Conservation (phyloP, 495 filamentous ascomycete species). For the Hypoxylon rickii region DNA sequence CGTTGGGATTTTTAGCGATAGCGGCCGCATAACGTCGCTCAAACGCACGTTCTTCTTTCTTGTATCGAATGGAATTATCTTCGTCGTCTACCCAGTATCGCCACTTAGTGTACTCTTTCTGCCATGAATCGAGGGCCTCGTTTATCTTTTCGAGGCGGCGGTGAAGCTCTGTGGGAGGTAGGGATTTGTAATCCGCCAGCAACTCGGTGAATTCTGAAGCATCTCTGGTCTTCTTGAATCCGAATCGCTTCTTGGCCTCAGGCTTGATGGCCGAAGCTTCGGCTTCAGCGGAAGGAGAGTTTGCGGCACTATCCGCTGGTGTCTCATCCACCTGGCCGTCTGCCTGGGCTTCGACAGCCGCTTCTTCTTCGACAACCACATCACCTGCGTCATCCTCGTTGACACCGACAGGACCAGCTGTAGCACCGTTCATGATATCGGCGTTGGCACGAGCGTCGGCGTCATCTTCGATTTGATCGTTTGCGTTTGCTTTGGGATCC, state of each 20-base stretch:
- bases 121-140: conserved; percentile 59
- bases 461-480: too few relatives aligned
- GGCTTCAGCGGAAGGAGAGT: conserved; percentile 18
- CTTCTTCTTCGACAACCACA: background rate
- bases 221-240: conserved; percentile 42
- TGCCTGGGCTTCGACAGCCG: background rate
- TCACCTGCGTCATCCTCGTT: conserved; percentile 20
- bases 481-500: background rate
- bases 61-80: conserved; percentile 52
- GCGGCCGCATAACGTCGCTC: conserved; percentile 19
- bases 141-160: conserved; percentile 56
- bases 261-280: conserved; percentile 4
- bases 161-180: conserved; percentile 57
- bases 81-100: too few relatives aligned
- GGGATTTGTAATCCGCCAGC: conserved; percentile 42
- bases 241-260: conserved; percentile 9
- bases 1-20: conserved; percentile 20
- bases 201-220: conserved; percentile 40
- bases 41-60: conserved; percentile 37
- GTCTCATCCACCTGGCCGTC: conserved; percentile 23
- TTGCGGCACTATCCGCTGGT: conserved; percentile 29
- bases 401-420: too few relatives aligned
- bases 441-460: too few relatives aligned
- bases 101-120: conserved; percentile 70
- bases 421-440: too few relatives aligned